Evolutionary conservation across 2,329 filamentous ascomycete species (phyloP).

Genomic region (Diaporthe destruens): DNA sequence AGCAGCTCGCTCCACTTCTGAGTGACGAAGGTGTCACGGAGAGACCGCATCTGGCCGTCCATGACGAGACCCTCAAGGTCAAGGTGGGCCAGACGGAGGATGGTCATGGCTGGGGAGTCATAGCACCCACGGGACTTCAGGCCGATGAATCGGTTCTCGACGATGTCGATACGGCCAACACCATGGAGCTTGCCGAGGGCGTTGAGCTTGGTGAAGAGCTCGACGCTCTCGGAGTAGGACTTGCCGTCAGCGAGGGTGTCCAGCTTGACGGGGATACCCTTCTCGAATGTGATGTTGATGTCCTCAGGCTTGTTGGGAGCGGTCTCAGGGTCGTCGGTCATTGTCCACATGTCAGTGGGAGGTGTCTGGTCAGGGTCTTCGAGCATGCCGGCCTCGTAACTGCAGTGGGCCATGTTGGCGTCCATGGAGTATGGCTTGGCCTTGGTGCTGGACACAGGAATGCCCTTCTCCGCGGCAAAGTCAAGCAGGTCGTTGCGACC

Average conservation of each 20-base stretch:
- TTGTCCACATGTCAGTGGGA: constrained; percentile 85
- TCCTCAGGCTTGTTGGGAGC: constrained; percentile 79
- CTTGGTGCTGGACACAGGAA: constrained; percentile 80
- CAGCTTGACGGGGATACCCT: constrained; percentile 77
- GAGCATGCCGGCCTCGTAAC: constrained; percentile 83
- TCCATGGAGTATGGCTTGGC: constrained; percentile 66
- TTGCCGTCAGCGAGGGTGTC: constrained; percentile 61
- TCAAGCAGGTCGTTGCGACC: constrained; percentile 80
- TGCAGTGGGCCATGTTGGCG: constrained; percentile 60
- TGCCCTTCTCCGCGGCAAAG: constrained; percentile 75
- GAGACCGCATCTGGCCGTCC: constrained; percentile 68
- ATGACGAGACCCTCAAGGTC: constrained; percentile 65
- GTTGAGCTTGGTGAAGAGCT: constrained; percentile 80
- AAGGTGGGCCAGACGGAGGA: constrained; percentile 55
- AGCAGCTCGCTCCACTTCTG: constrained; percentile 61
- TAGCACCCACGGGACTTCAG: constrained; percentile 87
- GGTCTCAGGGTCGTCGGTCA: constrained; percentile 75
- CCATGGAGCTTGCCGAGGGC: constrained; percentile 78
- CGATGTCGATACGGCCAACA: constrained; percentile 85
- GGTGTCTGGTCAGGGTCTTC: constrained; percentile 74
- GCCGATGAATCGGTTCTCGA: constrained; percentile 71
- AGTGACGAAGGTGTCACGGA: constrained; percentile 70
- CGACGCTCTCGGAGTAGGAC: constrained; percentile 75
- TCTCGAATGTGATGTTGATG: constrained; percentile 78
- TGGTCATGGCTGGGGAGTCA: constrained; percentile 71